Evolutionary conservation across 1,284 basidiomycete species (phyloP).

Genomic region (Apiotrichum siamense): DNA sequence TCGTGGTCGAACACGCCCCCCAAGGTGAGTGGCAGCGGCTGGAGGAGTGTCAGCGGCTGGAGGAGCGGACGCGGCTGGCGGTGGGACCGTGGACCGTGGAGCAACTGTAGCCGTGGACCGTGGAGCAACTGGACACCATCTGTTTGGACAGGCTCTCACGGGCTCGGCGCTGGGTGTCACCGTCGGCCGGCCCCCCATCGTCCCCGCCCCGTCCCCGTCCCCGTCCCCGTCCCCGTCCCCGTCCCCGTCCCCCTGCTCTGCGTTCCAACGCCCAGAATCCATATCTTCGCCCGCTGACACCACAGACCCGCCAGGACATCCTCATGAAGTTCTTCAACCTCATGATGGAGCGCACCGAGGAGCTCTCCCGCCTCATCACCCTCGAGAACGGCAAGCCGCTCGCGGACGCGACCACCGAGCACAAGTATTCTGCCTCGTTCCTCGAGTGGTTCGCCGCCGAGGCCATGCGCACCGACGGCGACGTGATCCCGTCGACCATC

Average conservation of each 20-base stretch:
- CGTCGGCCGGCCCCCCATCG: no score
- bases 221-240: no score
- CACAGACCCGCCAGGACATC: slow-evolving; percentile 60
- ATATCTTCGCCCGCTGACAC: background rate
- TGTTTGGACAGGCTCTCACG: no score
- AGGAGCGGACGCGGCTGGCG: no score
- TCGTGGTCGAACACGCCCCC: slow-evolving; percentile 69
- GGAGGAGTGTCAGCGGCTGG: background rate
- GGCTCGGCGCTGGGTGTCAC: no score
- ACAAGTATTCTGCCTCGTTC: slow-evolving; percentile 71
- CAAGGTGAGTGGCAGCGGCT: slow-evolving; percentile 8
- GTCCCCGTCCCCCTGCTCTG: no score
- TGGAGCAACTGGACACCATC: no score
- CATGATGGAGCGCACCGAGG: slow-evolving; percentile 72
- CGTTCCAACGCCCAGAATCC: background rate
- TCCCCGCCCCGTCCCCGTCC: no score
- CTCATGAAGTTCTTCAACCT: slow-evolving; percentile 65
- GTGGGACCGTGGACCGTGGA: no score
- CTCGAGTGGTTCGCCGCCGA: slow-evolving; percentile 80
- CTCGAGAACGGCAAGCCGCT: slow-evolving; percentile 87
- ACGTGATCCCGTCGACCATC: slow-evolving; percentile 72
- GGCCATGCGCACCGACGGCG: slow-evolving; percentile 55
- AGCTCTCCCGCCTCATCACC: slow-evolving; percentile 74
- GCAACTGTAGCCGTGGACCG: no score
- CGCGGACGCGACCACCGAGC: slow-evolving; percentile 72